These are phyloP conservation scores for Curvularia lunata DNA, from an alignment of 2,329 filamentous ascomycete genomes.

Conservation along the genomic window DNA sequence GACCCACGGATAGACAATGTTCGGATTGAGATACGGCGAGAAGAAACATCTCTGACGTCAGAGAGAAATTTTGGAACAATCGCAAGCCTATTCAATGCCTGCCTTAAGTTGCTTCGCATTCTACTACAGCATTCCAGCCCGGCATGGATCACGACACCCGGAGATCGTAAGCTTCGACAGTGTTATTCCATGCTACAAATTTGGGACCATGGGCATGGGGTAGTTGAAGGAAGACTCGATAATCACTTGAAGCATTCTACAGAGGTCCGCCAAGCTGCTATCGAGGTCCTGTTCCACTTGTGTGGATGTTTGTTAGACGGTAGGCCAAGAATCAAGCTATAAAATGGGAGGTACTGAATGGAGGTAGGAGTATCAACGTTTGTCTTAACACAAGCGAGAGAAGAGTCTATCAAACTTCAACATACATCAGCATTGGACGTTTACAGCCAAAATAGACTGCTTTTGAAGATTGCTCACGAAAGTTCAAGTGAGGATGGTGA, in stretches of 20 bases:
- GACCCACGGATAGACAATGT: neutral
- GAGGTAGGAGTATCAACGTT: neutral
- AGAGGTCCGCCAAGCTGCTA: constrained; percentile 16
- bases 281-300: constrained; percentile 17
- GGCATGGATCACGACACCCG: neutral
- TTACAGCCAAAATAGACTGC: neutral
- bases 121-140: constrained; percentile 2
- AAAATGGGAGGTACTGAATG: neutral
- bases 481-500: neutral
- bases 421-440: neutral
- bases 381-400: neutral
- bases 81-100: neutral
- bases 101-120: neutral
- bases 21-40: neutral
- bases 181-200: constrained; percentile 19
- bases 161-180: constrained; percentile 18
- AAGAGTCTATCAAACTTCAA: neutral
- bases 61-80: neutral
- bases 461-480: neutral
- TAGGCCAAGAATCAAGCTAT: neutral
- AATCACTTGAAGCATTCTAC: constrained; percentile 23
- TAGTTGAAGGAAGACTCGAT: constrained; percentile 22
- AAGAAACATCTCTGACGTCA: neutral
- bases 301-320: neutral
- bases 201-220: constrained; percentile 27